Evolutionary conservation across 129 eudicot species (phyloP), one percentile per base, ranked within the genome.

Genomic region (Escallonia herrerae): DNA sequence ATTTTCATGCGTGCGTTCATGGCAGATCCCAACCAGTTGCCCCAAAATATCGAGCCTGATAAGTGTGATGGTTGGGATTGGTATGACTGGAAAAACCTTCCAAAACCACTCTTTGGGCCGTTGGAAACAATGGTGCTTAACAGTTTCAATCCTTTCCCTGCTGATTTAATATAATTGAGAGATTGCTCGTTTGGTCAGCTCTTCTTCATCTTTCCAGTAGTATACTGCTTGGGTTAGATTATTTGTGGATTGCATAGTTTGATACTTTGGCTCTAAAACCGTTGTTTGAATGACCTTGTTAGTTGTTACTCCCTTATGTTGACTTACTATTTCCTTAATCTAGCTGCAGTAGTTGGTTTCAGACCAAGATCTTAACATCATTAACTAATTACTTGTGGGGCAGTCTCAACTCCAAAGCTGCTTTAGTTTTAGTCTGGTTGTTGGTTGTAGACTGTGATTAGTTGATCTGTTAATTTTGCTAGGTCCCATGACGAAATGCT

Each of bases 11-110:
- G 94, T 2, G 87, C 94, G 22, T 33, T 56, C 61, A 67, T 80
- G 56, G 70, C 80, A 1, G 73, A 91, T 73, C 75, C 69, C 3
- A 60, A 78, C 15, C 86, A 91, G 60, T 33, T 75, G 22, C 90
- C 97, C 0, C 72, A 71, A 62, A 91, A 80, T 61, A 38, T 76
- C 7, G 97, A 91, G 73, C 97, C 97, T n/a, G 95, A 91, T 11
- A 91, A 91, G 66, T 91, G 97, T 71, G 81, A 70, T 33, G 95
- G 97, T 42, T 91, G 97, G 97, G 90, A 82, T 52, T 91, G 97
- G 97, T 91, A 80, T 60, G 88, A 80, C 56, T 87, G 90, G 95
- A 68, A 82, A 7, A 63, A 80, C 65, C 83, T 80, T 10, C 97
- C 97, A 3, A 75, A 56, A 5, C 97, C 96, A 2, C 77, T 91